Base-by-base conservation (phyloP, 2,329 filamentous ascomycete species). In the Aureobasidium zeae region DNA sequence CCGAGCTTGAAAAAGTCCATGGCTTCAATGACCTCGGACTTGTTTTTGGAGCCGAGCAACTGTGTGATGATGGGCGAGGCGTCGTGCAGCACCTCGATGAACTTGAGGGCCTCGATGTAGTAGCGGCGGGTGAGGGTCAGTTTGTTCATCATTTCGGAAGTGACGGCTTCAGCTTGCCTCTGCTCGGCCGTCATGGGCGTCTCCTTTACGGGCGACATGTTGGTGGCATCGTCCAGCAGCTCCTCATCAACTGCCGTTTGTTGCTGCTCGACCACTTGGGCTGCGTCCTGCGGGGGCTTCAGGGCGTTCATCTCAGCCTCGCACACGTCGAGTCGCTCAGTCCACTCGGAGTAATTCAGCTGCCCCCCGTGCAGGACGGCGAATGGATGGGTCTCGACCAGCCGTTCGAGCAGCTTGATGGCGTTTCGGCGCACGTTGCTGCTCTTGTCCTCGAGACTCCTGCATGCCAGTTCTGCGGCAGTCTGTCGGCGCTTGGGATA, bases 1-100 rank as follows among this genome's bases (percentile, higher is more conserved):
- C 91, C 83, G 32, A 94, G 79, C 53, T 93, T 87, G 53, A 98
- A 94, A 65, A 93, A 98, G 60, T 98, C 91, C 79, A 98, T 98
- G 12, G 93, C 91, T 62, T 98, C 93, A 49, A 98, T 94, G 19
- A 96, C 85, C 62, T 98, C 91, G 55, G 86, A 94, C 72, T 98
- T 98, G 70, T 98, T 98, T 58, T 85, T 86, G 21, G 91, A 93
- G 5, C 86, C 86, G 3, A 98, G 74, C 13, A 98, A 73, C 62
- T 95, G 89, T 50, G 83, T 86, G 24, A 96, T 81, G 2, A 79
- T 79, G 7, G 74, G 74, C 1, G 87, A 93, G 16, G 86, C 85
- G 9, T 82, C 77, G 52, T 95, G 86, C 16, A 98, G 71, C 5
- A 93, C 83, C 49, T 94, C 83, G 52, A 98, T 94, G 58, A 98